These are phyloP conservation scores for Adansonia digitata DNA, from an alignment of 345 rosid species.

Conservation along the genomic window DNA sequence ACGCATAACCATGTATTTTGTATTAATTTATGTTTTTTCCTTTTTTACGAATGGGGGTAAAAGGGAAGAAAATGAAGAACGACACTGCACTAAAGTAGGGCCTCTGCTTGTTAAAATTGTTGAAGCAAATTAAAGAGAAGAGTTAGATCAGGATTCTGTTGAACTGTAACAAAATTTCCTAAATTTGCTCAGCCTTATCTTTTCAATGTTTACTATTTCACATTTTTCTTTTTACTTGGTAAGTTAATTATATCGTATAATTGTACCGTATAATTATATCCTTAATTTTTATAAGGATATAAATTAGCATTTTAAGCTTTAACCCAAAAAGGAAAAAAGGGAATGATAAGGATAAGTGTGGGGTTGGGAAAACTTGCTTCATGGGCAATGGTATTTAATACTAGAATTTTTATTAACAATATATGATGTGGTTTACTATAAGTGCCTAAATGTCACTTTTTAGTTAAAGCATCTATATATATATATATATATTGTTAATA, in stretches of 20 bases:
- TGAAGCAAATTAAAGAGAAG: background rate
- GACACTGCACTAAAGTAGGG: too few relatives aligned
- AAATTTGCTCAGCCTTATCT: background rate
- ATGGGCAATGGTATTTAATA: too few relatives aligned
- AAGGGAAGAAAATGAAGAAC: background rate
- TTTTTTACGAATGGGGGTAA: background rate
- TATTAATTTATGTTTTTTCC: background rate
- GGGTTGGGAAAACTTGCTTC: too few relatives aligned
- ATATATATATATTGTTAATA: too few relatives aligned
- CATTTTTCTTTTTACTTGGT: background rate
- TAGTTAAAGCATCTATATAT: too few relatives aligned
- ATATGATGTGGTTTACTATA: too few relatives aligned
- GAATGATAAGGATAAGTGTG: background rate
- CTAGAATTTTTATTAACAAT: too few relatives aligned
- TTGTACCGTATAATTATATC: too few relatives aligned
- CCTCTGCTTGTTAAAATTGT: too few relatives aligned
- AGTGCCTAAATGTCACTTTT: too few relatives aligned
- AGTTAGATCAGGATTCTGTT: background rate
- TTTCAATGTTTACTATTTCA: slow-evolving; percentile 2
- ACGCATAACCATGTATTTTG: background rate
- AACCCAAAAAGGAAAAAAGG: background rate
- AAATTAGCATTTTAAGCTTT: background rate
- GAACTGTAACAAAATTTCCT: background rate
- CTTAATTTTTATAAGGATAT: background rate
- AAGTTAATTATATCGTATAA: too few relatives aligned